These are phyloP conservation scores for Ustilago curta DNA, from an alignment of 1,284 basidiomycete species.

Conservation along the genomic window DNA sequence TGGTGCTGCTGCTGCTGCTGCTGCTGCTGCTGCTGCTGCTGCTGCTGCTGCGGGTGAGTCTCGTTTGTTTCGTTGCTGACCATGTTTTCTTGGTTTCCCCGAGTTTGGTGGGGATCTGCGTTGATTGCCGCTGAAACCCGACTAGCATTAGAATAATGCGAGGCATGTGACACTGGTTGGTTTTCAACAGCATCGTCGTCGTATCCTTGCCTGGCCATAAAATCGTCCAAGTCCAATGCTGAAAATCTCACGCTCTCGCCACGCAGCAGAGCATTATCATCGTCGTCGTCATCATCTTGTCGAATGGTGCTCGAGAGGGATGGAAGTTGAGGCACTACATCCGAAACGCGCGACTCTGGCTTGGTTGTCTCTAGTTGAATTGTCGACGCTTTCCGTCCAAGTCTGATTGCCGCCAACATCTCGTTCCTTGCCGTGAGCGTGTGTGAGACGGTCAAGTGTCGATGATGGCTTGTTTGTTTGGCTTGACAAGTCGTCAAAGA, in stretches of 20 bases:
- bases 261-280: background rate
- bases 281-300: background rate
- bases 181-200: background rate
- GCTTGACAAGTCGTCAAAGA: background rate
- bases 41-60: too few species aligned
- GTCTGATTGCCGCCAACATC: background rate
- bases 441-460: background rate
- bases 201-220: background rate
- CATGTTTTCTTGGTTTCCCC: background rate
- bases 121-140: background rate
- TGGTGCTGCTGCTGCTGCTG: too few species aligned
- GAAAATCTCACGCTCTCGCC: too few species aligned
- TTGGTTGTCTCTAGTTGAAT: constrained; percentile 2
- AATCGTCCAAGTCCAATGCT: background rate
- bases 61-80: too few species aligned
- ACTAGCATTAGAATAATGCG: background rate
- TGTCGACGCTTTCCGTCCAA: constrained; percentile 21
- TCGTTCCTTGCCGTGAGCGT: background rate
- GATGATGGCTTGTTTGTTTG: constrained; percentile 1
- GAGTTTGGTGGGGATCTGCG: background rate
- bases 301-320: constrained; percentile 1
- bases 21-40: too few species aligned
- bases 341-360: constrained; percentile 13
- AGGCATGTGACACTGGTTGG: background rate
- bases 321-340: constrained; percentile 20